Evolutionary conservation across 805 yeast species (phyloP).

Genomic region (Candida coquimbonensis): DNA sequence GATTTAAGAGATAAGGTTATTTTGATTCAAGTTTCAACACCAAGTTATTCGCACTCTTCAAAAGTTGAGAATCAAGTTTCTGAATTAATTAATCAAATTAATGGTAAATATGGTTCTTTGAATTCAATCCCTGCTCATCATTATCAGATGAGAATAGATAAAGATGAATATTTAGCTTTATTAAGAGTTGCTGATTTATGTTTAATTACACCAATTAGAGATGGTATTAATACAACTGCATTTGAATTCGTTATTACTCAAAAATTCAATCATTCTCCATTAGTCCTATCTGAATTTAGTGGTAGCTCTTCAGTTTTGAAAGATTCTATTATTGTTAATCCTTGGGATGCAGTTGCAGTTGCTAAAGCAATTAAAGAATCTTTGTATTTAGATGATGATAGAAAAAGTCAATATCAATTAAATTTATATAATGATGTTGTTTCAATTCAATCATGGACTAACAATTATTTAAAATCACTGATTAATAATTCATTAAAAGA

Average conservation of each 20-base stretch:
- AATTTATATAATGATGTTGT: slow-evolving; percentile 59
- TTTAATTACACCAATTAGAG: slow-evolving; percentile 83
- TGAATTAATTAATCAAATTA: slow-evolving; percentile 76
- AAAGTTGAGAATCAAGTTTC: slow-evolving; percentile 73
- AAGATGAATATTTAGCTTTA: slow-evolving; percentile 84
- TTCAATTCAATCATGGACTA: slow-evolving; percentile 78
- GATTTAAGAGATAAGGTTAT: slow-evolving; percentile 86
- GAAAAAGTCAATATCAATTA: slow-evolving; percentile 39
- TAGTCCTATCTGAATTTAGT: slow-evolving; percentile 86
- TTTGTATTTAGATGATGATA: slow-evolving; percentile 44
- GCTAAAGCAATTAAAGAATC: slow-evolving; percentile 76
- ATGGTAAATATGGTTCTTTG: slow-evolving; percentile 76
- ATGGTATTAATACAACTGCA: slow-evolving; percentile 95
- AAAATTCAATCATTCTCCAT: slow-evolving; percentile 62
- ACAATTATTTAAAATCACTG: slow-evolving; percentile 39
- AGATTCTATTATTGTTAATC: slow-evolving; percentile 81
- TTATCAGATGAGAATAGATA: slow-evolving; percentile 82
- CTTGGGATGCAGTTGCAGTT: slow-evolving; percentile 95
- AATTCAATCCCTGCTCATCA: slow-evolving; percentile 86
- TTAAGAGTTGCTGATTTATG: slow-evolving; percentile 87
- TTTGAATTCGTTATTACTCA: slow-evolving; percentile 88
- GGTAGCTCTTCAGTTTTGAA: slow-evolving; percentile 72
- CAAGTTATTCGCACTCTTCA: slow-evolving; percentile 41
- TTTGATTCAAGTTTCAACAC: slow-evolving; percentile 85
- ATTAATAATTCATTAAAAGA: slow-evolving; percentile 29